Base-by-base conservation (phyloP, 2,329 filamentous ascomycete species). In the Harringtonia aguacate region DNA sequence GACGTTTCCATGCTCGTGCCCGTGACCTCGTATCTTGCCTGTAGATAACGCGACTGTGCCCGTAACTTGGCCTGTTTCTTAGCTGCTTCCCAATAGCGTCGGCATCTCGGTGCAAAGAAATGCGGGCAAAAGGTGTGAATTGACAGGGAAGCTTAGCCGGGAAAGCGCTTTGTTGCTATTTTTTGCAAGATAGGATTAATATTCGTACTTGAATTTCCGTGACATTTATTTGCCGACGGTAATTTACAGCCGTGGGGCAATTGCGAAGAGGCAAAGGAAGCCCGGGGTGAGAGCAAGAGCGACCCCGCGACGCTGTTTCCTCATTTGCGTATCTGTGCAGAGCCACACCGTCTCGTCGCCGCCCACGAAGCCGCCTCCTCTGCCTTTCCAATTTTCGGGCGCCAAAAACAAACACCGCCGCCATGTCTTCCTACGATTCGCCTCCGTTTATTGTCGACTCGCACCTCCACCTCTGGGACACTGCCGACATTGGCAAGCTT, bases 381-480 rank as follows among this genome's bases (percentile, higher is more conserved):
- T 17, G 10, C 17, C 28, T 30, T 8, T 31, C 8, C 10, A 18
- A 6, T 18, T 29, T 12, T 28, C 24, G n/a, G 13, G n/a, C 18
- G n/a, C 17, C 17, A 36, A 10, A 12, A 8, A 8, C 31, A n/a
- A 17, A n/a, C 13, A 41, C 21, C 40, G 31, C 41, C 34, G 41
- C 17, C 22, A 51, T 51, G 49, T 31, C 49, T 34, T 38, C 46
- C 4, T n/a, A n/a, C n/a, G n/a, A n/a, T 34, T 44, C 48, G 2
- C 50, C 50, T 24, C 50, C 50, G 20, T 52, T 52, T 55, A 81
- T 94, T 57, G 78, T 95, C 62, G 89, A 95, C 68, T 83, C 86
- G 33, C 90, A 95, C 69, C 83, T 95, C 63, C 89, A 95, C 66
- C 79, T 95, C 56, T 95, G 79, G 69, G 84, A 86, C 36, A 62